phyloP scores from a whole-genome alignment of 148 eudicot genomes.

The Suaeda aralocaspica region DNA sequence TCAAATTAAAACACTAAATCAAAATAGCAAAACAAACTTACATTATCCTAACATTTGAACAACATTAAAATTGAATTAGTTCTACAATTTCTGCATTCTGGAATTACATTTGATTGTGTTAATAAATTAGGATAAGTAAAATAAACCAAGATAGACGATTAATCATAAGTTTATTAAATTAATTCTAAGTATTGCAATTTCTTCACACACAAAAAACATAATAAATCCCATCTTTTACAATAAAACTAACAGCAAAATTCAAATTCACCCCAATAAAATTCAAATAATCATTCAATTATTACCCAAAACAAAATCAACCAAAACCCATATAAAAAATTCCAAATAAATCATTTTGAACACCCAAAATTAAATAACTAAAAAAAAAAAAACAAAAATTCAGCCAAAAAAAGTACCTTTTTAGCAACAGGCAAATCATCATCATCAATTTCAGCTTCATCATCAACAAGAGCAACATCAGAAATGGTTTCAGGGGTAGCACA shows the following conservation, averaged over 20 bases:
- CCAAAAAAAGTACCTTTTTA: slow-evolving; percentile 34
- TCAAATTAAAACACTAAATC: not conserved
- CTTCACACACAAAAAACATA: not conserved
- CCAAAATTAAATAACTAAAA: slow-evolving; percentile 5
- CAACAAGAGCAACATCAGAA: slow-evolving; percentile 25
- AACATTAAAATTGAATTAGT: too few relatives aligned
- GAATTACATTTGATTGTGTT: not conserved
- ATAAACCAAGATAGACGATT: not conserved
- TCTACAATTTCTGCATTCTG: not conserved
- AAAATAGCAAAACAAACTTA: not conserved
- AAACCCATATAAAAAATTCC: not conserved
- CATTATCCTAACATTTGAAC: too few relatives aligned
- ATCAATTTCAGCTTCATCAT: slow-evolving; percentile 6
- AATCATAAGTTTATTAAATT: not conserved
- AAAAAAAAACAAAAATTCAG: not conserved
- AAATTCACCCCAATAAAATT: not conserved
- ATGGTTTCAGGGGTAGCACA: slow-evolving; percentile 39
- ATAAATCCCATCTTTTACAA: too few relatives aligned
- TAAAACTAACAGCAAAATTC: not conserved
- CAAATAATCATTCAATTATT: too few relatives aligned
- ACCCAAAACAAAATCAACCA: slow-evolving; percentile 2
- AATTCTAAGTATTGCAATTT: not conserved
- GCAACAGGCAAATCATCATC: slow-evolving; percentile 17
- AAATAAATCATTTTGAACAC: not conserved
- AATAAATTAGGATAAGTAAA: not conserved